These are phyloP conservation scores for Dictyostelium firmibasis DNA, from an alignment of 78 protist genomes.

Conservation along the genomic window DNA sequence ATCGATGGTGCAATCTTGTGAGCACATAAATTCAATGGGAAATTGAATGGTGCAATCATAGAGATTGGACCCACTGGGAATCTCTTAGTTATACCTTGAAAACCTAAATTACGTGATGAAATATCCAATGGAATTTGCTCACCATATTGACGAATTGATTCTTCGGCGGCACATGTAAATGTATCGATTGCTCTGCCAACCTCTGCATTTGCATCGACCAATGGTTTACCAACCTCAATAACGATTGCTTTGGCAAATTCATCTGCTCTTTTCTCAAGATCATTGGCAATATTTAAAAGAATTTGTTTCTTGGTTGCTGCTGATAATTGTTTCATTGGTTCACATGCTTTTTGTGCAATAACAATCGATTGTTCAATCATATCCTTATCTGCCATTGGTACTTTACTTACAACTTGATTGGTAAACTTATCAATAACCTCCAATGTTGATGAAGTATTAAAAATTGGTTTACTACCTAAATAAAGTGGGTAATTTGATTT, in stretches of 20 bases:
- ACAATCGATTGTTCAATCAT: conserved; percentile 40
- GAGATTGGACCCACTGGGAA: conserved; percentile 88
- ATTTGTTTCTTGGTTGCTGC: conserved; percentile 27
- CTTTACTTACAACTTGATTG: neutral
- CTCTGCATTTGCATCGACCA: conserved; percentile 67
- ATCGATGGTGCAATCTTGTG: conserved; percentile 91
- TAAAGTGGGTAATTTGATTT: conserved; percentile 66
- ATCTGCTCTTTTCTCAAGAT: conserved; percentile 39
- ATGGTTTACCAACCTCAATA: conserved; percentile 83
- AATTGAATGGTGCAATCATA: conserved; percentile 88
- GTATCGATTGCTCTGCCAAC: conserved; percentile 81
- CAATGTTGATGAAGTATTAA: neutral
- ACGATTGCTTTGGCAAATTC: conserved; percentile 77
- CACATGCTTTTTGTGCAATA: neutral
- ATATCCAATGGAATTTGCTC: conserved; percentile 70
- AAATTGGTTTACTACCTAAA: conserved; percentile 54
- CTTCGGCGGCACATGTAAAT: conserved; percentile 84
- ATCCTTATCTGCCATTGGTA: conserved; percentile 66
- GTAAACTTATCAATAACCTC: conserved; percentile 74
- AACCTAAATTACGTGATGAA: conserved; percentile 59
- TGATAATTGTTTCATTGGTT: conserved; percentile 31
- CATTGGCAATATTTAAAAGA: conserved; percentile 46
- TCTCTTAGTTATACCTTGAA: conserved; percentile 49
- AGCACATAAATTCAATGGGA: conserved; percentile 87
- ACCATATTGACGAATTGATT: conserved; percentile 74